Evolutionary conservation across 1,284 basidiomycete genomes (phyloP).

Genomic region (Tylopilus sp.): DNA sequence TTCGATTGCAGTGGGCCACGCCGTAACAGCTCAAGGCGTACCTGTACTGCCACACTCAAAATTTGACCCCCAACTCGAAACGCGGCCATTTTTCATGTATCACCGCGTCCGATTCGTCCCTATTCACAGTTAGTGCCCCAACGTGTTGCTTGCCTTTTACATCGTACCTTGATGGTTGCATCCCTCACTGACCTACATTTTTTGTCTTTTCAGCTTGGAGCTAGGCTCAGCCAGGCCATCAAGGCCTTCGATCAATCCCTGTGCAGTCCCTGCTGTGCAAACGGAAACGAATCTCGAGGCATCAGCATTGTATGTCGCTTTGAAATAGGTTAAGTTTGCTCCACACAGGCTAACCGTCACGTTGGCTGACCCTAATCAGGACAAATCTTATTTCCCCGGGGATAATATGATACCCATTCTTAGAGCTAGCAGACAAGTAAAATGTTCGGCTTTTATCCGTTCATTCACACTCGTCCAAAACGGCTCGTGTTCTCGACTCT

Average conservation of each 20-base stretch:
- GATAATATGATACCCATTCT: conserved; percentile 8
- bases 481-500: neutral
- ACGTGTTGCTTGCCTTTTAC: conserved; percentile 14
- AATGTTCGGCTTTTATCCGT: conserved; percentile 8
- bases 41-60: conserved; percentile 15
- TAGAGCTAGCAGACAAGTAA: neutral
- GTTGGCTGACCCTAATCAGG: conserved; percentile 8
- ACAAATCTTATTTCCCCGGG: conserved; percentile 12
- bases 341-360: conserved; percentile 7
- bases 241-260: conserved; percentile 16
- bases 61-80: conserved; percentile 1
- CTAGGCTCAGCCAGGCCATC: conserved; percentile 14
- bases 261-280: conserved; percentile 5
- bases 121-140: neutral
- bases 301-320: conserved; percentile 18
- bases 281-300: conserved; percentile 29
- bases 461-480: conserved; percentile 6
- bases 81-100: conserved; percentile 13
- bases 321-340: conserved; percentile 16
- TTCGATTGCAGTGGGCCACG: conserved; percentile 6
- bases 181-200: neutral
- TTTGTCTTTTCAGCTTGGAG: conserved; percentile 1
- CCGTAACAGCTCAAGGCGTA: conserved; percentile 10
- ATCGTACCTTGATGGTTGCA: conserved; percentile 3
- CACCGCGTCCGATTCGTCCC: conserved; percentile 5